Conservation (phyloP, 2,329 filamentous ascomycete genomes). For the Talaromyces sp. region DNA sequence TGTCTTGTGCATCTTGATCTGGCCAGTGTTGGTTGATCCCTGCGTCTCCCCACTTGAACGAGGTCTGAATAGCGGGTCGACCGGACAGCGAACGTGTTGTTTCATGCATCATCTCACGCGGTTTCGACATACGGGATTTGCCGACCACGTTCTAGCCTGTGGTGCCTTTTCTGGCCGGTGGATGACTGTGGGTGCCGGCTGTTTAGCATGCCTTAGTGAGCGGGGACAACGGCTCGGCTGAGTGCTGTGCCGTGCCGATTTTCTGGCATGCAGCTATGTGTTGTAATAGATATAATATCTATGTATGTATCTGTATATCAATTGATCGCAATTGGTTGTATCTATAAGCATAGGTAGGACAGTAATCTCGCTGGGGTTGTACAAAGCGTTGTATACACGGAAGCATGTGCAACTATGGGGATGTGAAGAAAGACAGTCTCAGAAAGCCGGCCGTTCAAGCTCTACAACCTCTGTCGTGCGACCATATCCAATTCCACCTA, state of each 20-base stretch:
- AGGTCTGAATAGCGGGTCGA: background rate
- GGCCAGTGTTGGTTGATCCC: background rate
- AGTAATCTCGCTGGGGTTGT: no score
- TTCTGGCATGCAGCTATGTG: background rate
- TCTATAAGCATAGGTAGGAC: background rate
- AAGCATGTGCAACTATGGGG: background rate
- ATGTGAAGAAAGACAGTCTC: background rate
- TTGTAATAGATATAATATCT: background rate
- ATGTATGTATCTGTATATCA: no score
- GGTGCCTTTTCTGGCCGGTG: background rate
- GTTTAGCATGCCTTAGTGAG: background rate
- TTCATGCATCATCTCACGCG: background rate
- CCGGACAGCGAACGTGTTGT: background rate
- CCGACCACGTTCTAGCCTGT: background rate
- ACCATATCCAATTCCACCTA: slow-evolving; percentile 84
- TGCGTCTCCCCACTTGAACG: background rate
- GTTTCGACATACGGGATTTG: background rate
- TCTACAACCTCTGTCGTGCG: slow-evolving; percentile 66
- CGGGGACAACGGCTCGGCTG: background rate
- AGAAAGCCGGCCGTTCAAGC: slow-evolving; percentile 52
- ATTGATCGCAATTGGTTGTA: background rate
- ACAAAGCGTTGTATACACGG: background rate
- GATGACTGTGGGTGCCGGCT: background rate
- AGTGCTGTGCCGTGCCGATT: background rate
- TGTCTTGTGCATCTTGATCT: background rate